Base-by-base conservation (phyloP, 31 red algal genomes). In the Porphyra umbilicalis region DNA sequence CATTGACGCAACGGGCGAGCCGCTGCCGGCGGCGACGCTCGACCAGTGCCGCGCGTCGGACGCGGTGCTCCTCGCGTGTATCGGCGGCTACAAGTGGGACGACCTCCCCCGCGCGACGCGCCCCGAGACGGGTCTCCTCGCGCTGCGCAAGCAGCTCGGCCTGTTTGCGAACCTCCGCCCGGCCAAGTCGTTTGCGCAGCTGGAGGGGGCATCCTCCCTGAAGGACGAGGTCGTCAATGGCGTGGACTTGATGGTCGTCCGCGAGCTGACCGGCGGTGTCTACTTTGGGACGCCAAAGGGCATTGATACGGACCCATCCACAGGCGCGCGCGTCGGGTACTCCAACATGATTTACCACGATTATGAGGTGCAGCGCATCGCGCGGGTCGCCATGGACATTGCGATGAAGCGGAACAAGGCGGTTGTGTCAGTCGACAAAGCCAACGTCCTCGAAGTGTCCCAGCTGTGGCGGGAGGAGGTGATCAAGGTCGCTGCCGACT, bases 291-390 rank as follows among this genome's bases (percentile, higher is more conserved):
- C 77, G 37, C 96, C 96, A 6, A 95, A 92, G 74, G 96, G 93
- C 25, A 78, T 97, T 32, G 77, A 88, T n/a, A 86, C 83, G 35
- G 88, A 92, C 76, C 30, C 35, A 4, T 31, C 88, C 8, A 87
- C 82, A 14, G 85, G 88, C 31, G 75, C 91, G 76, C 89, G 96
- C 57, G 91, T 92, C 4, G 96, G 90, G 9, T 95, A 82, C 78
- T 95, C 93, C 75, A 98, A 89, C 81, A 98, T 98, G 96, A 91
- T 95, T 33, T 98, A 98, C 77, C 81, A 85, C 76, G 93, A 95
- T 38, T 79, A 92, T 39, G 96, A 98, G 83, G 89, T 98, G 79
- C 83, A 90, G 75, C 82, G 96, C 25, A 92, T 98, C 35, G 96
- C 91, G 6, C 78, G 81, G 38, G 91, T 98, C 33, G 96, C 93